phyloP scores from a whole-genome alignment of 495 filamentous ascomycete species.

The Cetradonia linearis region DNA sequence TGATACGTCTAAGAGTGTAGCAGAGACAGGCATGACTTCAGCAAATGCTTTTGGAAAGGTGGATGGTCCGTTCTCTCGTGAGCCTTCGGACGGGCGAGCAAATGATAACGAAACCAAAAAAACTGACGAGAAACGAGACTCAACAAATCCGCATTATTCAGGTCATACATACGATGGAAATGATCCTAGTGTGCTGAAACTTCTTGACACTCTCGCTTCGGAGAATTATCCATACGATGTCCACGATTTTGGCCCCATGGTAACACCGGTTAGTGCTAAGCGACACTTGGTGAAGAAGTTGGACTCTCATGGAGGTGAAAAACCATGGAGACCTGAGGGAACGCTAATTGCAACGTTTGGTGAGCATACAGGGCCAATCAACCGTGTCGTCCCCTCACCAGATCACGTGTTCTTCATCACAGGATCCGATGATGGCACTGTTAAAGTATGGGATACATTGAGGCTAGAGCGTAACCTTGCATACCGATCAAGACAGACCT shows the following conservation, averaged over 20 bases:
- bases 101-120: neutral
- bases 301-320: conserved; percentile 36
- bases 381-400: conserved; percentile 69
- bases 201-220: conserved; percentile 79
- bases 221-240: conserved; percentile 80
- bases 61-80: conserved; percentile 51
- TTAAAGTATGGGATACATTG: conserved; percentile 88
- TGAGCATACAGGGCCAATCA: conserved; percentile 77
- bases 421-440: conserved; percentile 80
- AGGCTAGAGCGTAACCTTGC: conserved; percentile 82
- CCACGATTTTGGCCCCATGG: conserved; percentile 61
- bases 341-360: conserved; percentile 75
- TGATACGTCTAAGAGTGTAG: conserved; percentile 65
- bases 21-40: conserved; percentile 77
- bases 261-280: conserved; percentile 56
- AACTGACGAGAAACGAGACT: conserved; percentile 27
- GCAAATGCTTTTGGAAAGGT: conserved; percentile 78
- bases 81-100: conserved; percentile 27
- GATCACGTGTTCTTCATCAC: conserved; percentile 95
- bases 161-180: conserved; percentile 75
- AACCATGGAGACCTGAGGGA: conserved; percentile 76
- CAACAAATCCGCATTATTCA: conserved; percentile 33
- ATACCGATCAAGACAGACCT: conserved; percentile 77
- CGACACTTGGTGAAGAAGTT: conserved; percentile 53
- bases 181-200: conserved; percentile 74